Evolutionary conservation across 1,284 basidiomycete genomes (phyloP).

Genomic region (Coniophora puteana): DNA sequence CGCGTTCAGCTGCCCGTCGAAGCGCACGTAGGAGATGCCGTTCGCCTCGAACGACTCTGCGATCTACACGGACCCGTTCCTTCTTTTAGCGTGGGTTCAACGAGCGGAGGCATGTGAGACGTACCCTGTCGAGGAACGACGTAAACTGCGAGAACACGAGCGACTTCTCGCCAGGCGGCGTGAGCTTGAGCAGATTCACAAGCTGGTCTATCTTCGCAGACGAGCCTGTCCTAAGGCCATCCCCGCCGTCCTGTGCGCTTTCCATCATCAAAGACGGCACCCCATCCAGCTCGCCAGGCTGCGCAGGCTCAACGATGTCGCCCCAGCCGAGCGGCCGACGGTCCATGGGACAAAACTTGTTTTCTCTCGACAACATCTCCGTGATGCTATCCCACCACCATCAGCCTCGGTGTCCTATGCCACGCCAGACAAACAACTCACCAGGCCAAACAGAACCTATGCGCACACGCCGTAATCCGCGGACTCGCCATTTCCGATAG

Average conservation of each 20-base stretch:
- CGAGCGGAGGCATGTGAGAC: neutral
- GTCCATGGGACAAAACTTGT: conserved; percentile 85
- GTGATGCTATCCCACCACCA: conserved; percentile 45
- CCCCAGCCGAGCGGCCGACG: conserved; percentile 58
- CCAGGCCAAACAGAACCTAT: conserved; percentile 76
- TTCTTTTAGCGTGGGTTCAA: conserved; percentile 6
- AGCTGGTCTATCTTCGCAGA: conserved; percentile 86
- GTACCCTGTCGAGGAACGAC: conserved; percentile 74
- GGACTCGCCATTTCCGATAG: conserved; percentile 64
- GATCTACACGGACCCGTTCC: conserved; percentile 42
- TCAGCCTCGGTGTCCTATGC: neutral
- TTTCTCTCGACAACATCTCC: conserved; percentile 62
- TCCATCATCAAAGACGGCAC: conserved; percentile 37
- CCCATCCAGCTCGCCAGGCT: conserved; percentile 65
- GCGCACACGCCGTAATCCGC: conserved; percentile 76
- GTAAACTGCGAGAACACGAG: conserved; percentile 87
- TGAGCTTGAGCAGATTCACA: conserved; percentile 66
- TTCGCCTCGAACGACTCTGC: conserved; percentile 62
- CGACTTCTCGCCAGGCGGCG: conserved; percentile 69
- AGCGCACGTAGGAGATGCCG: conserved; percentile 73
- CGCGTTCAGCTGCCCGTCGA: conserved; percentile 81
- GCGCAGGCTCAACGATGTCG: conserved; percentile 68
- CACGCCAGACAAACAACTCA: conserved; percentile 26
- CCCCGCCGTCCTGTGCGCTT: conserved; percentile 41
- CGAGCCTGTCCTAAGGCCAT: conserved; percentile 44